Evolutionary conservation across 495 filamentous ascomycete genomes (phyloP), one percentile per base, ranked within the genome.

Genomic region (Tuber borchii): DNA sequence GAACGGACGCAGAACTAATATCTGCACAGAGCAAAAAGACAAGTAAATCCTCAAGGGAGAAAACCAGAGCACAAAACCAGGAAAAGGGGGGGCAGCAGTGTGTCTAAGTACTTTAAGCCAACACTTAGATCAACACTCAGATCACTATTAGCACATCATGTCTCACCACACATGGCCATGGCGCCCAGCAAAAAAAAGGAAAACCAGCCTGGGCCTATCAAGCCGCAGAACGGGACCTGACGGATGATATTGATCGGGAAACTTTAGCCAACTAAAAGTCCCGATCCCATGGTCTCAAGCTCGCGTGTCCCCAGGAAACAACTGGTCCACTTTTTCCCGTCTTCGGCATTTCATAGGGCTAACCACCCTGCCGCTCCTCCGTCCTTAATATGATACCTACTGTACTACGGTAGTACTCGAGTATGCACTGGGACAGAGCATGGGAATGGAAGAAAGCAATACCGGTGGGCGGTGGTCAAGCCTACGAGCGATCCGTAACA

Each of bases 1-100:
- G 76, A 79, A 79, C 73, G 76, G 73, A 79, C 78, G 73, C 78
- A 79, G 78, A 79, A 73, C 70, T 56, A 46, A 70, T 65, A 71
- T 75, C 78, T 79, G 78, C 68, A 51, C 39, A 70, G 56, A 75
- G 71, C 19, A 48, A 78, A 61, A 42, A 70, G 72, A 70, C 44
- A 69, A 19, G 42, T 45, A 48, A 76, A 78, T 74, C 74, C 71
- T 73, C 34, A 34, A 22, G 37, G 43, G 65, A 69, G 43, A 6
- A 40, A 31, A 39, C 14, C 12, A 72, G 26, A 42, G 20, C 45
- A 20, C 48, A 34, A 37, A 74, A 44, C 19, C 1, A 51, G 37
- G 42, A 31, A 71, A 45, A 44, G 56, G 42, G 39, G 39, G 39
- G 71, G 40, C 12, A 34, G 26, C 14, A 17, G 26, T 17, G 26